Base-by-base conservation (phyloP, 2,329 filamentous ascomycete species). In the Sporothrix protearum region DNA sequence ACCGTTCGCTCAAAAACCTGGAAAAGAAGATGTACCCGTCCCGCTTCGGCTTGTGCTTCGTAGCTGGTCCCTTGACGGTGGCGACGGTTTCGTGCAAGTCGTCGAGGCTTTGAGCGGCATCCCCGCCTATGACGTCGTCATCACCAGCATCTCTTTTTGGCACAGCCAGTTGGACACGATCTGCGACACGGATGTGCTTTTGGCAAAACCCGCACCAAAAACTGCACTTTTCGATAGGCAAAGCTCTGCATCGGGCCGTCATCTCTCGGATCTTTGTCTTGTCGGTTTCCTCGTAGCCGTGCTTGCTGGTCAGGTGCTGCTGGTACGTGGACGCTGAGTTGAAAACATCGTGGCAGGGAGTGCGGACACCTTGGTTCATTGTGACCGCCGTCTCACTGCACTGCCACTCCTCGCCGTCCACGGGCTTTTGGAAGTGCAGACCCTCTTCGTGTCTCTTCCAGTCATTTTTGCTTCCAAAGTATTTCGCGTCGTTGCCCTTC, bases 201-300 rank as follows among this genome's bases (percentile, higher is more conserved):
- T 81, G 77, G 78, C 93, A 97, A 78, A 97, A 97, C 0, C 94
- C 94, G 77, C 94, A 97, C 94, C 94, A 97, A 80, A 93, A 97
- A 6, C 85, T 83, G 1, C 82, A 81, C 74, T 91, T 88, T 39
- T 85, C 87, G 72, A 91, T 89, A 16, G 86, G 83, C 0, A 91
- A 91, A 36, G 92, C 86, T 7, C 86, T 86, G 74, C 87, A 87
- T 6, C 79, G 81, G 36, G 86, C 83, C 1, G 88, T 76, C 71
- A 83, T 85, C 1, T 78, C 59, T 8, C 59, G 75, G 0, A 86
- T 82, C 0, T 85, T 53, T 1, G 75, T 69, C 7, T 76, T 74
- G 0, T 71, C 51, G 30, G 82, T 79, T 0, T 57, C 70, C 68
- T 81, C 77, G 49, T 68, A 78, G 74, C 91, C 88, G 8, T 85